These are phyloP conservation scores for Neonectria punicea DNA, from an alignment of 2,329 filamentous ascomycete species.

Conservation along the genomic window DNA sequence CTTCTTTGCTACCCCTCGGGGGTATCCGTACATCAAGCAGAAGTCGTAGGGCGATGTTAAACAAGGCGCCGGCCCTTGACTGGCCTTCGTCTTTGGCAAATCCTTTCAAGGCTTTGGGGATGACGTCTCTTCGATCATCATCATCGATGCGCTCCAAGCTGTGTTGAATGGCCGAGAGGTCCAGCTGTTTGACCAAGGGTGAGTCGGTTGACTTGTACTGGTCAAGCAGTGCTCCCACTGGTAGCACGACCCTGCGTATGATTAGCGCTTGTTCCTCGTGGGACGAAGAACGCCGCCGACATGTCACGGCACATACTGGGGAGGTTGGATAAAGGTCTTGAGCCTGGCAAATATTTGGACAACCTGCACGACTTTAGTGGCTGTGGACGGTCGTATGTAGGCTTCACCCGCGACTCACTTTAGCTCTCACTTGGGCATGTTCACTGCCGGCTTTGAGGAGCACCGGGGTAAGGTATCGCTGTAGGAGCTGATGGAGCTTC, in stretches of 20 bases:
- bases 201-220: conserved; percentile 86
- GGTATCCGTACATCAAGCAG: conserved; percentile 79
- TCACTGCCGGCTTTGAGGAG: conserved; percentile 89
- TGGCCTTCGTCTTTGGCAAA: conserved; percentile 46
- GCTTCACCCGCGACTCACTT: conserved; percentile 57
- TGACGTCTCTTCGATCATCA: conserved; percentile 73
- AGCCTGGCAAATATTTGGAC: conserved; percentile 63
- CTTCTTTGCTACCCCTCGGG: conserved; percentile 80
- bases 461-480: conserved; percentile 82
- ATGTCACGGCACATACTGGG: conserved; percentile 52
- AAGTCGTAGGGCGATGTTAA: conserved; percentile 84
- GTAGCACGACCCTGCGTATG: conserved; percentile 72
- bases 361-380: conserved; percentile 49
- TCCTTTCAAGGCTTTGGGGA: conserved; percentile 64
- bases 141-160: conserved; percentile 66
- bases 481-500: conserved; percentile 82
- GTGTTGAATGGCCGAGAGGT: conserved; percentile 89
- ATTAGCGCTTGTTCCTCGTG: conserved; percentile 19
- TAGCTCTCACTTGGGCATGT: conserved; percentile 81
- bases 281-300: neutral
- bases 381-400: neutral
- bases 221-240: conserved; percentile 83
- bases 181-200: conserved; percentile 84
- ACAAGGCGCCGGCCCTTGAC: conserved; percentile 66
- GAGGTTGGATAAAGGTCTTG: conserved; percentile 64